Evolutionary conservation across 73 alveolate genomes (phyloP), one percentile per base, ranked within the genome.

Genomic region (Stentor coeruleus): DNA sequence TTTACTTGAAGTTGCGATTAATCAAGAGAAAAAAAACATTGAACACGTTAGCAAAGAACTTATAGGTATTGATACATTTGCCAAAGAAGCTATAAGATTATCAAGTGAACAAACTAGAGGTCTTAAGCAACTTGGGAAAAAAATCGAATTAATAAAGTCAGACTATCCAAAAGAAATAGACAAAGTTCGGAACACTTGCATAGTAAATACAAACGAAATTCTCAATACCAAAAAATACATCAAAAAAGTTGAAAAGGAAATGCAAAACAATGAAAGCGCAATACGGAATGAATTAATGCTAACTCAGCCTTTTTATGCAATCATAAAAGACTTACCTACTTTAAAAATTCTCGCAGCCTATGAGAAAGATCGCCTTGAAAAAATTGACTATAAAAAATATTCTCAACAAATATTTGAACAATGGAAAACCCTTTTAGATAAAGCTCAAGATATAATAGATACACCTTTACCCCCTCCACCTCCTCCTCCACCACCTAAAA

Each of bases 391-490:
- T 20, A 49, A 49, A 11, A 6, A 11, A 11, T 49, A 49, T 20
- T 49, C 66, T 6, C 66, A 49, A 49, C 6, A 20, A 11, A 6
- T 49, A 11, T 11, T 6, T 11, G 66, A 49, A 49, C 20, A 6
- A 11, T 6, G 28, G 66, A 20, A 6, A 49, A 49, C 28, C 28
- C 20, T 49, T 11, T 11, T 11, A 20, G 66, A 11, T 49, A 49
- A 49, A 49, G 79, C 79, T 0, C n/a, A 66, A 33, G 79, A 66
- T 20, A 31, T 66, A 26, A 1, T 66, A 15, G 79, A 66, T 1
- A 66, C 79, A 28, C 79, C 79, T 20, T 20, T 49, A 11, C 66
- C 66, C n/a, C n/a, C n/a, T n/a, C n/a, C n/a, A n/a, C n/a, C n/a
- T n/a, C n/a, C n/a, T n/a, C n/a, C n/a, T n/a, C n/a, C n/a, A n/a